phyloP scores from a whole-genome alignment of 2,329 filamentous ascomycete species.

The Sporothrix mexicana region DNA sequence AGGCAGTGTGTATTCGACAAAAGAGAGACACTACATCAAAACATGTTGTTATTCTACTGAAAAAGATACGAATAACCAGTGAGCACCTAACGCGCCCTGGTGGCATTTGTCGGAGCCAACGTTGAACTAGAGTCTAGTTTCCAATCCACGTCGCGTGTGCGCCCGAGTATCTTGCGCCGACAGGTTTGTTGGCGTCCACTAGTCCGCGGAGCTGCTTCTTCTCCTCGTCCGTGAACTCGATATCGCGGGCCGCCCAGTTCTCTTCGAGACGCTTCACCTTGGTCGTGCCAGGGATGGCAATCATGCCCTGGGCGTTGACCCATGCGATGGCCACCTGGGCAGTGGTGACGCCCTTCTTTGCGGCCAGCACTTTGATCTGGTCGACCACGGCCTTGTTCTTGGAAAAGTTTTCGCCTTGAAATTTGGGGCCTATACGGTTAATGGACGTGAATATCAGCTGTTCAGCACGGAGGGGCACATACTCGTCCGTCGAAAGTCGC shows the following conservation, averaged over 20 bases:
- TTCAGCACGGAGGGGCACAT: background rate
- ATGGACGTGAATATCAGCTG: background rate
- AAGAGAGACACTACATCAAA: too few relatives aligned
- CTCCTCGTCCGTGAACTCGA: background rate
- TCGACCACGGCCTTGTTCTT: slow-evolving; percentile 34
- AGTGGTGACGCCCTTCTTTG: background rate
- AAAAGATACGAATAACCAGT: too few relatives aligned
- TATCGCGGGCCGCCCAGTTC: slow-evolving; percentile 38
- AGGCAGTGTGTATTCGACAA: too few relatives aligned
- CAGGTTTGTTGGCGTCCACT: background rate
- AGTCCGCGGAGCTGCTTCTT: background rate
- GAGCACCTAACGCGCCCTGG: too few relatives aligned
- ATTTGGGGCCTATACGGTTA: slow-evolving; percentile 42
- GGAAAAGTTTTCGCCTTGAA: slow-evolving; percentile 33
- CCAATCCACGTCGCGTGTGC: background rate
- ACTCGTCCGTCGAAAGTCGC: background rate
- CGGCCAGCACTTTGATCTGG: slow-evolving; percentile 26
- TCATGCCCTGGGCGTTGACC: slow-evolving; percentile 31
- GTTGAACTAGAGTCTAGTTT: too few relatives aligned
- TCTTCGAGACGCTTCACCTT: slow-evolving; percentile 38
- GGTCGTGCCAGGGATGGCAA: slow-evolving; percentile 35
- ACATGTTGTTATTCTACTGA: too few relatives aligned
- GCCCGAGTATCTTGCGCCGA: background rate
- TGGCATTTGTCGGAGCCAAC: too few relatives aligned
- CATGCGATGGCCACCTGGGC: slow-evolving; percentile 31